Evolutionary conservation across 805 yeast species (phyloP).

Genomic region (Debaryomyces maramus): DNA sequence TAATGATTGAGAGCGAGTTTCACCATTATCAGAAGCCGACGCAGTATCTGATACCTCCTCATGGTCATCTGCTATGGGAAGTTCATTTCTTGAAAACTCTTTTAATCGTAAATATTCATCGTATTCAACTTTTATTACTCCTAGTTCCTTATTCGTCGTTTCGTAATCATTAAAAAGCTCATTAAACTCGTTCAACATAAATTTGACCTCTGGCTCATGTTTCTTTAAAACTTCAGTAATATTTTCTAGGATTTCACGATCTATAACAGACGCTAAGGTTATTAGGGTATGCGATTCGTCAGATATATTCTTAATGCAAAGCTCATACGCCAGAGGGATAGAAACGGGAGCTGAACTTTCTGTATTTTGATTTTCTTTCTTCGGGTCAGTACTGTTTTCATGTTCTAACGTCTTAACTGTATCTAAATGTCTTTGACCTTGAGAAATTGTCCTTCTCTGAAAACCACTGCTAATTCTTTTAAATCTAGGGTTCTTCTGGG

Average conservation of each 20-base stretch:
- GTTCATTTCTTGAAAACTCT: conserved; percentile 25
- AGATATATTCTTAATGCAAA: conserved; percentile 19
- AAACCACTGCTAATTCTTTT: conserved; percentile 1
- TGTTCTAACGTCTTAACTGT: conserved; percentile 4
- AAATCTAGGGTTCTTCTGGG: neutral
- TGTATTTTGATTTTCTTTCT: conserved; percentile 4
- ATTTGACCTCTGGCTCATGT: conserved; percentile 34
- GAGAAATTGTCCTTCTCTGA: conserved; percentile 2
- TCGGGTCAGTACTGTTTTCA: neutral
- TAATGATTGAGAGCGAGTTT: neutral
- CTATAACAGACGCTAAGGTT: conserved; percentile 33
- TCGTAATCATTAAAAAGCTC: conserved; percentile 27
- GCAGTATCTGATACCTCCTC: neutral
- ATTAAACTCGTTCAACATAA: conserved; percentile 21
- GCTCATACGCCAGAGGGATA: conserved; percentile 9
- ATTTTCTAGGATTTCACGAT: conserved; percentile 31
- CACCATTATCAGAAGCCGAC: neutral
- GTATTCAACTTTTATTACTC: conserved; percentile 28
- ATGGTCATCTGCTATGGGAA: neutral
- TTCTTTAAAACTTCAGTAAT: conserved; percentile 36
- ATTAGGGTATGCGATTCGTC: conserved; percentile 24
- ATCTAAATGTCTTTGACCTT: neutral
- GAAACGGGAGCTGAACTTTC: neutral
- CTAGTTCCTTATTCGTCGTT: conserved; percentile 23
- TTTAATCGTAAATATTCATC: conserved; percentile 30